phyloP scores from a whole-genome alignment of 331 rosid genomes.

The Pyracantha coccinea region DNA sequence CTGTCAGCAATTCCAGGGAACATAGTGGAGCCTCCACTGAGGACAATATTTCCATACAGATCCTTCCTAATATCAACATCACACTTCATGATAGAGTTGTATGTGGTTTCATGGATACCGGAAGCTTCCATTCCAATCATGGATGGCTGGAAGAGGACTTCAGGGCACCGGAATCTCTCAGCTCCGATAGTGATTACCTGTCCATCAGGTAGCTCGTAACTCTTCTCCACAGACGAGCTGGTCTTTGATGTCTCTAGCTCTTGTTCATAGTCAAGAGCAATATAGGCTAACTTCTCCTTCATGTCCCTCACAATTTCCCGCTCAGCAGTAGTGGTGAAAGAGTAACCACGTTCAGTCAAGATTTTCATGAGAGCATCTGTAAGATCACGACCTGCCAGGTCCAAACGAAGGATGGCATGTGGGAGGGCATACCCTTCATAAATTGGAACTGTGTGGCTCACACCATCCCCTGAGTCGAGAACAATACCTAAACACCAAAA shows the following conservation, averaged over 20 bases:
- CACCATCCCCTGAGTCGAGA: slow-evolving; percentile 97
- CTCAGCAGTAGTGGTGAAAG: slow-evolving; percentile 94
- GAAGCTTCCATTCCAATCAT: slow-evolving; percentile 98
- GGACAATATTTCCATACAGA: slow-evolving; percentile 89
- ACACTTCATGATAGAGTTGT: slow-evolving; percentile 95
- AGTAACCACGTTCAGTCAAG: slow-evolving; percentile 93
- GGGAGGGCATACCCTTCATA: slow-evolving; percentile 98
- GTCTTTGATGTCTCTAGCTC: slow-evolving; percentile 85
- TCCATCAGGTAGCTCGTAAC: slow-evolving; percentile 94
- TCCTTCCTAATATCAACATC: slow-evolving; percentile 96
- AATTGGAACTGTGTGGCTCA: slow-evolving; percentile 97
- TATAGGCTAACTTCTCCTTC: slow-evolving; percentile 90
- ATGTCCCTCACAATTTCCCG: slow-evolving; percentile 96
- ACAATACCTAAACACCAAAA: slow-evolving; percentile 61
- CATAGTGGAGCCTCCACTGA: slow-evolving; percentile 97
- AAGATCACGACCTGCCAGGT: slow-evolving; percentile 97
- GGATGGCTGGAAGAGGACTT: slow-evolving; percentile 96
- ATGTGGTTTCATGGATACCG: slow-evolving; percentile 93
- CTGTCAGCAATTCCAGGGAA: slow-evolving; percentile 98
- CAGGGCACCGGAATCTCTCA: slow-evolving; percentile 93
- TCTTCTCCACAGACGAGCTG: slow-evolving; percentile 91
- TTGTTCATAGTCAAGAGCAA: slow-evolving; percentile 92
- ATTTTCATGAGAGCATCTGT: slow-evolving; percentile 94
- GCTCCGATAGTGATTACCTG: slow-evolving; percentile 95
- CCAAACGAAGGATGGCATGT: slow-evolving; percentile 94